A percentile compares a stretch with the other conserved stretches of the same genome.
Evolutionary conservation across 2,329 filamentous ascomycete genomes (phyloP).

Genomic region (Cercospora sojina): DNA sequence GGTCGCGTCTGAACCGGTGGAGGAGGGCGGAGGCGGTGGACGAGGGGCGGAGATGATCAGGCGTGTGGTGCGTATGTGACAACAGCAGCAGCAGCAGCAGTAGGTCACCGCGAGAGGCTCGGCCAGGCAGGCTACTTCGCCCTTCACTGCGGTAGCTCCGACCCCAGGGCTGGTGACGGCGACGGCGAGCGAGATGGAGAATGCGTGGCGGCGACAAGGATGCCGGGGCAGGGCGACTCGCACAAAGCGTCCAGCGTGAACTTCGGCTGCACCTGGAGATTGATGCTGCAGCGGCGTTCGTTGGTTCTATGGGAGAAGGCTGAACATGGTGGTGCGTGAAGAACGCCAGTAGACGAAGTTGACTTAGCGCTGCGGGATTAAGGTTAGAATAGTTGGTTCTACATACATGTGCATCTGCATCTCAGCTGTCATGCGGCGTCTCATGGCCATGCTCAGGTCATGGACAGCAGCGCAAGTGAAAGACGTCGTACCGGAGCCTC

Average conservation of each 20-base stretch:
- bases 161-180: not conserved
- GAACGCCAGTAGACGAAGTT: not conserved
- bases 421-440: not conserved
- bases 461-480: not conserved
- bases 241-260: constrained; percentile 10
- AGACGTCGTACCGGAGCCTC: not conserved
- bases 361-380: not conserved
- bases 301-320: too few species aligned
- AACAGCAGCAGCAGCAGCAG: not conserved
- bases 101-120: not conserved
- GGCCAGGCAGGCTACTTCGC: not conserved
- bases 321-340: not conserved
- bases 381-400: too few species aligned
- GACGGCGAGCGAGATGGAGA: not conserved
- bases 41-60: not conserved
- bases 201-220: constrained; percentile 4
- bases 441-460: not conserved
- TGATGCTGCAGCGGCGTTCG: not conserved
- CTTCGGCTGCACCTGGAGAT: constrained; percentile 1
- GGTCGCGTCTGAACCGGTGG: not conserved
- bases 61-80: not conserved
- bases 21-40: not conserved
- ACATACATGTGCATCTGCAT: not conserved
- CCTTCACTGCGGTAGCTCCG: not conserved
- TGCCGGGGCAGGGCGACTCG: not conserved